Evolutionary conservation across 139 green algal species (phyloP).

Genomic region (Chlamydomonas asymmetrica): DNA sequence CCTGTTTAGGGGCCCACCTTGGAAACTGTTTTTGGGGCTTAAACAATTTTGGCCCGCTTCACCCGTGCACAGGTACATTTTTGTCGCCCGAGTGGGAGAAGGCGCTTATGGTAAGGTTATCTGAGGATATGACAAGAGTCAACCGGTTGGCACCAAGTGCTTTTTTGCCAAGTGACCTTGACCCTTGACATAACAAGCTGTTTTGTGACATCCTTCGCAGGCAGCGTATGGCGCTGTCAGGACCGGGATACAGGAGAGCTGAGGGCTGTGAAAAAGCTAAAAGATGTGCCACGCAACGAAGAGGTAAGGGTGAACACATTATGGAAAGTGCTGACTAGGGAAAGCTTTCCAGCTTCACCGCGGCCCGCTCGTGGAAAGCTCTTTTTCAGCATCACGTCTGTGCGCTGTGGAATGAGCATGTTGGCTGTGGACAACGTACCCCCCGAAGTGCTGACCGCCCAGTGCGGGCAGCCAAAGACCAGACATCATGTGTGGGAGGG

Average conservation of each 20-base stretch:
- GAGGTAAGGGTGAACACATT: background rate
- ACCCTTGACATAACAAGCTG: too few relatives aligned
- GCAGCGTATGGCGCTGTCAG: constrained; percentile 60
- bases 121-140: too few relatives aligned
- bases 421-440: background rate
- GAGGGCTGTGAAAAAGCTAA: constrained; percentile 80
- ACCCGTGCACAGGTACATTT: constrained; percentile 18
- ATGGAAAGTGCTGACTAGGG: background rate
- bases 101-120: constrained; percentile 23
- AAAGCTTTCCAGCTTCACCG: background rate
- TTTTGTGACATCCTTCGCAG: too few relatives aligned
- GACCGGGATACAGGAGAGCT: constrained; percentile 56
- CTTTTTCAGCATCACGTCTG: too few relatives aligned
- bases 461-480: too few relatives aligned
- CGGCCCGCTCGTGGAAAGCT: background rate
- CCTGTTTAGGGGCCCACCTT: too few relatives aligned
- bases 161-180: too few relatives aligned
- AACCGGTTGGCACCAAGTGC: too few relatives aligned
- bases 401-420: too few relatives aligned
- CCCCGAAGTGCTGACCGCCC: background rate
- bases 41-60: constrained; percentile 12
- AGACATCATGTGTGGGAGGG: too few relatives aligned
- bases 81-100: constrained; percentile 16
- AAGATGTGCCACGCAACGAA: constrained; percentile 32
- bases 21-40: constrained; percentile 8